A percentile compares a stretch with the other conserved stretches of the same genome.
phyloP scores from a whole-genome alignment of 768 basidiomycete genomes.

The Polyporus arcularius region DNA sequence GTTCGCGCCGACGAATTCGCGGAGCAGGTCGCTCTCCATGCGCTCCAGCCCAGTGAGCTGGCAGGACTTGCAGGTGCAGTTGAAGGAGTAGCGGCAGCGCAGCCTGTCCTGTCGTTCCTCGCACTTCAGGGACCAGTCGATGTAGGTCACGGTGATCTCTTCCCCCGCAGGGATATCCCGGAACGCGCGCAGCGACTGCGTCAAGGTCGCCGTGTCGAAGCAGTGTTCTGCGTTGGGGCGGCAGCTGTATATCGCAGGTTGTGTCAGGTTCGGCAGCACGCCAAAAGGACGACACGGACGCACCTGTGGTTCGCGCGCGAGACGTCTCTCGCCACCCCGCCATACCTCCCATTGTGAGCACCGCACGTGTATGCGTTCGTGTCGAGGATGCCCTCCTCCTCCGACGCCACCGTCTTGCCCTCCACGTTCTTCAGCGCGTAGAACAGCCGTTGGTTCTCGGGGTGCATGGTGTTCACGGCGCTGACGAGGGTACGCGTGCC shows the following conservation, averaged over 20 bases:
- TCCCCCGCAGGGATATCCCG: slow-evolving; percentile 1
- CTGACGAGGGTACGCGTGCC: no score
- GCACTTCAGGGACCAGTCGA: neutral
- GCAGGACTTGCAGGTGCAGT: neutral
- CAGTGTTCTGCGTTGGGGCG: neutral
- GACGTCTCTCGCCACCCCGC: neutral
- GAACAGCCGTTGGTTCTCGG: no score
- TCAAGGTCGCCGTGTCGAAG: neutral
- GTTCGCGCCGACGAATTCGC: neutral
- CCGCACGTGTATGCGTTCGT: neutral
- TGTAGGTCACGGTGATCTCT: slow-evolving; percentile 1
- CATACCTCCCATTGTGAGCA: neutral
- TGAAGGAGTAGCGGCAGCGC: neutral
- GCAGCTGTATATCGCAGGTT: neutral
- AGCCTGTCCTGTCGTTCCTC: no score
- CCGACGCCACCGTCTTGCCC: no score
- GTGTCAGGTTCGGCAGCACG: neutral
- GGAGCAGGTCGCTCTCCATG: neutral
- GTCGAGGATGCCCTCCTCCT: no score
- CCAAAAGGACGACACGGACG: neutral
- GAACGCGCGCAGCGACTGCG: neutral
- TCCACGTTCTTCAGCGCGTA: no score
- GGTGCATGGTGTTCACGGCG: no score
- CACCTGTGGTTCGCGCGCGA: neutral
- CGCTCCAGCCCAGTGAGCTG: neutral